Evolutionary conservation across 495 filamentous ascomycete genomes (phyloP), one percentile per base, ranked within the genome.

Genomic region (Penicillium pancosmium): DNA sequence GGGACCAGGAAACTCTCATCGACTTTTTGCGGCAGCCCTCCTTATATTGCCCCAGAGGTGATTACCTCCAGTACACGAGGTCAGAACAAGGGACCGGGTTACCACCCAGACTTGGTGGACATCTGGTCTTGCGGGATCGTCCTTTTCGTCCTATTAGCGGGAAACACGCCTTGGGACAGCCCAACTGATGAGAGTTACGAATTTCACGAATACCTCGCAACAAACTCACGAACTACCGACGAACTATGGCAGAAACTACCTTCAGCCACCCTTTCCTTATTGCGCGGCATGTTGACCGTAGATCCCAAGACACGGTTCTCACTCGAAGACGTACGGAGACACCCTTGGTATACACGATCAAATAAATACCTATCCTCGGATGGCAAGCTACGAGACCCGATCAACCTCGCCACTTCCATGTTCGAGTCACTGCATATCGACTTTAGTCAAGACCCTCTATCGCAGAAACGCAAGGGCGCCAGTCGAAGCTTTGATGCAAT

Each of bases 61-160:
- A 80, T 90, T 43, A 76, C 71, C 21, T 73, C 75, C 55, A 79
- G 79, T 47, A 73, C 64, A 15, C 78, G 73, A 54, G 78, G 70
- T 21, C 71, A 80, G 1, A 68, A 71, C 13, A 86, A 84, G 59
- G 82, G 80, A 16, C 52, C 69, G 0, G 92, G 91, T 31, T 99
- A 99, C 64, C 82, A 85, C 25, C 86, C 91, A 2, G 88, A 97
- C 65, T 75, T 91, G 52, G 89, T 90, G 33, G 94, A 99, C 66
- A 92, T 99, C 48, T 99, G 94, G 94, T 96, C 92, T 36, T 96
- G 91, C 62, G 94, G 93, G 15, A 91, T 99, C 38, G 94, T 99
- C 34, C 79, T 99, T 9, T 99, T 99, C 67, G 94, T 98, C 41
- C 79, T 99, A 5, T 73, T 99, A 16, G 92, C 93, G 5, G 94